Conservation (phyloP, 768 basidiomycete genomes). For the Pleurotus tuber-regium region DNA sequence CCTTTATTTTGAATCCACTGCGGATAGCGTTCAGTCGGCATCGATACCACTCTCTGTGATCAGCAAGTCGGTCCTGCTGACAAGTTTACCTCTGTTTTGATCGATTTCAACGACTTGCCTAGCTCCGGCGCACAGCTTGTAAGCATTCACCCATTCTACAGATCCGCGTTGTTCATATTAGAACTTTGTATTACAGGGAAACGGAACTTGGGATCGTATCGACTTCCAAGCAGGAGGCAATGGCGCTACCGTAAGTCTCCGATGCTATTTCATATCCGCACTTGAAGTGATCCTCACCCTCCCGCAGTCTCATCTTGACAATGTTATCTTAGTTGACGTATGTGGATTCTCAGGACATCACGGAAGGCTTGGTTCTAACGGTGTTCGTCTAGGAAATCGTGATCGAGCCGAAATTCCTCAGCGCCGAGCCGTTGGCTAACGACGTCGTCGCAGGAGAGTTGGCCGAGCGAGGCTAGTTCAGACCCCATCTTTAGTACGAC, state of each 20-base stretch:
- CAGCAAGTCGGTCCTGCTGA: conserved; percentile 34
- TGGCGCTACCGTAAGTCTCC: conserved; percentile 37
- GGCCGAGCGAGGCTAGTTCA: too few relatives aligned
- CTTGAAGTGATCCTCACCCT: not conserved
- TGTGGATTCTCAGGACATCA: too few relatives aligned
- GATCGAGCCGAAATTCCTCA: conserved; percentile 45
- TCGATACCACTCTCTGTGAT: conserved; percentile 41
- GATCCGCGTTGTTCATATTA: too few relatives aligned
- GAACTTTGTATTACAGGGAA: too few relatives aligned
- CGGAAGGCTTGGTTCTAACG: too few relatives aligned
- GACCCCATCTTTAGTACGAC: too few relatives aligned
- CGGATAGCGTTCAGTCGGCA: conserved; percentile 33
- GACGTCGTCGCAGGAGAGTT: conserved; percentile 49
- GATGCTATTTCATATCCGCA: too few relatives aligned
- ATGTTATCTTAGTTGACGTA: conserved; percentile 43
- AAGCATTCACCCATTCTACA: too few relatives aligned
- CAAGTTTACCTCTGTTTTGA: conserved; percentile 40
- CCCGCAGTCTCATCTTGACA: conserved; percentile 46
- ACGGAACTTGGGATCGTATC: conserved; percentile 50
- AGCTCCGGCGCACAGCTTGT: conserved; percentile 38
- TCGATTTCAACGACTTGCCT: conserved; percentile 47
- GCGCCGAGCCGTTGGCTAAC: conserved; percentile 47
- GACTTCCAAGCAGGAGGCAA: conserved; percentile 44
- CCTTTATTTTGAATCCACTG: conserved; percentile 38
- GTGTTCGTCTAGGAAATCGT: conserved; percentile 44